Conservation (phyloP, 257 asterid species). For the Cordia subcordata region DNA sequence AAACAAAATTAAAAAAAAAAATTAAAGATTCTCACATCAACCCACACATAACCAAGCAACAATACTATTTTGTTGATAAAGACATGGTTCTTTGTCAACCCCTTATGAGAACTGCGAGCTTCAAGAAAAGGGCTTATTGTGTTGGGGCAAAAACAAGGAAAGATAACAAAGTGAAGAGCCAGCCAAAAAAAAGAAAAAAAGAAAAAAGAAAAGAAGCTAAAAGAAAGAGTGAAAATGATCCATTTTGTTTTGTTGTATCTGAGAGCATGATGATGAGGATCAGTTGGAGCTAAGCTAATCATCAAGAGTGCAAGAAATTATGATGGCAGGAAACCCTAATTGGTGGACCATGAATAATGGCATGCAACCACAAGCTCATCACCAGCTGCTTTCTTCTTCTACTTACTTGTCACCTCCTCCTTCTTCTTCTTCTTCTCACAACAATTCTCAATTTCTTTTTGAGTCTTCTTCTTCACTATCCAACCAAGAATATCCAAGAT, state of each 20-base stretch:
- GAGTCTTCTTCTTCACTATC: constrained; percentile 21
- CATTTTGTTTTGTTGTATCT: too few species aligned
- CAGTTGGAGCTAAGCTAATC: too few species aligned
- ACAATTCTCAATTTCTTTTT: constrained; percentile 9
- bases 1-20: background rate
- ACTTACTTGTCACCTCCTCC: background rate
- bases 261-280: too few species aligned
- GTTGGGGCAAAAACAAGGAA: constrained; percentile 35
- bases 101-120: constrained; percentile 32
- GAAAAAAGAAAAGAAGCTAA: too few species aligned
- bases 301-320: background rate
- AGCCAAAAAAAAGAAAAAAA: too few species aligned
- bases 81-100: constrained; percentile 15
- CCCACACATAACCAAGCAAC: constrained; percentile 42
- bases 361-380: constrained; percentile 13
- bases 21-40: constrained; percentile 8
- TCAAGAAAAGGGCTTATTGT: too few species aligned
- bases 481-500: constrained; percentile 45
- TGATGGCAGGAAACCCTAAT: constrained; percentile 98
- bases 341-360: constrained; percentile 61
- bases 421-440: background rate
- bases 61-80: constrained; percentile 28
- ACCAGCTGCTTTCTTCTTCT: constrained; percentile 16
- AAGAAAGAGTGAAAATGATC: background rate
- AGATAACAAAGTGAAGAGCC: constrained; percentile 32